Evolutionary conservation across 495 filamentous ascomycete species (phyloP).

Genomic region (Penicillium manginii): DNA sequence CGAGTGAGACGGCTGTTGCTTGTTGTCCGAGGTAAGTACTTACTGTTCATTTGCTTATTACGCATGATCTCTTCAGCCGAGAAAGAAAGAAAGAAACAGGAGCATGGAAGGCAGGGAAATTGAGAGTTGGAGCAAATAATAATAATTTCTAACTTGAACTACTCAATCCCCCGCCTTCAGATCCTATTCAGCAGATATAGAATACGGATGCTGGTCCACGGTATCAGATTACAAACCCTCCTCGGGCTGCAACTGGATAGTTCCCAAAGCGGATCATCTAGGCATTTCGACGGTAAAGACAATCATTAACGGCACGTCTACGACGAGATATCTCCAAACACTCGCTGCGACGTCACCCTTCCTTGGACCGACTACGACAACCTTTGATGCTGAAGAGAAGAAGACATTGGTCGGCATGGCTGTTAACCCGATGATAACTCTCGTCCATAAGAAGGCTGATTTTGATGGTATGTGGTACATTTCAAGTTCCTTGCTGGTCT

Average conservation of each 20-base stretch:
- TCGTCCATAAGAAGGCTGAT: not conserved
- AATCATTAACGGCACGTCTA: not conserved
- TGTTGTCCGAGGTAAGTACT: constrained; percentile 5
- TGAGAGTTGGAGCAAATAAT: too few relatives aligned
- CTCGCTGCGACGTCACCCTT: not conserved
- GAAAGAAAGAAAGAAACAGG: not conserved
- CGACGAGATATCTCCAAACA: not conserved
- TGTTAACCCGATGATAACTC: not conserved
- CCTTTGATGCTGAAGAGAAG: not conserved
- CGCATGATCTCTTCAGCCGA: too few relatives aligned
- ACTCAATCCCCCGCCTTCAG: not conserved
- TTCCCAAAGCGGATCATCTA: not conserved
- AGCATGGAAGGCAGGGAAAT: not conserved
- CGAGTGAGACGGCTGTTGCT: constrained; percentile 3
- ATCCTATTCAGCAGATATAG: not conserved
- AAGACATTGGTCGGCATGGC: not conserved
- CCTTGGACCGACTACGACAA: not conserved
- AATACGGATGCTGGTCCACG: not conserved
- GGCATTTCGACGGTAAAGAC: not conserved
- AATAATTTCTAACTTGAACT: too few relatives aligned
- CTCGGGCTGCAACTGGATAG: not conserved
- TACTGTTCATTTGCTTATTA: not conserved
- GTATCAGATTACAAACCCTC: not conserved
- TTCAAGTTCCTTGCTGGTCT: too few relatives aligned
- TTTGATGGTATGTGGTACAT: not conserved